Conservation (phyloP, 2,329 filamentous ascomycete genomes). For the Raffaelea ambrosiae region DNA sequence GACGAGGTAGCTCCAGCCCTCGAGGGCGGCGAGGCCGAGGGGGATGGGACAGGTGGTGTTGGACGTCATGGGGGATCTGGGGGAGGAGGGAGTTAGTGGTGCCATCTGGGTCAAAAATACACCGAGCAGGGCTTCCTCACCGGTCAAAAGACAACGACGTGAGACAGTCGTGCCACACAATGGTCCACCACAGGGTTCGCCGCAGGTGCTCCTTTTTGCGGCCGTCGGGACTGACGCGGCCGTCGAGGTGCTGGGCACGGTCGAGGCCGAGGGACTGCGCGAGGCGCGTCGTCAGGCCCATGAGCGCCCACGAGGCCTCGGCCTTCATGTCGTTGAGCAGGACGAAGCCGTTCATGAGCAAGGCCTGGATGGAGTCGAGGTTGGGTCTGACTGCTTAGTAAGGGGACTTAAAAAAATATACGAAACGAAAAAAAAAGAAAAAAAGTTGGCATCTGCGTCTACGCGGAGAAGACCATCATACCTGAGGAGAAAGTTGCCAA, state of each 20-base stretch:
- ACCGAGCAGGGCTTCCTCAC: too few relatives aligned
- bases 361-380: constrained; percentile 56
- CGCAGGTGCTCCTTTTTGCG: constrained; percentile 45
- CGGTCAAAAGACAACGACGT: constrained; percentile 59
- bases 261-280: constrained; percentile 58
- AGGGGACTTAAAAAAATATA: too few relatives aligned
- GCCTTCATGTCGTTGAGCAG: constrained; percentile 63
- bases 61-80: constrained; percentile 53
- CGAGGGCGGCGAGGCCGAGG: constrained; percentile 30
- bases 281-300: constrained; percentile 56
- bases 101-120: too few relatives aligned
- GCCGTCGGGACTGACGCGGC: constrained; percentile 36
- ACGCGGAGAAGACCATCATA: constrained; percentile 22
- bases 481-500: constrained; percentile 56
- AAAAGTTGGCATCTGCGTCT: too few relatives aligned
- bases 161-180: constrained; percentile 58
- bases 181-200: constrained; percentile 54
- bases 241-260: constrained; percentile 35
- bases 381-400: too few relatives aligned
- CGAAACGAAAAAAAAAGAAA: too few relatives aligned
- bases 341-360: constrained; percentile 55
- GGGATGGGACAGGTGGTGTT: constrained; percentile 48
- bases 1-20: constrained; percentile 51
- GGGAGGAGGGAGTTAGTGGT: background rate
- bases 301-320: constrained; percentile 57